A percentile compares a stretch with the other conserved stretches of the same genome.
Conservation (phyloP, 2,329 filamentous ascomycete genomes). For the Aspergillus arachidicola region DNA sequence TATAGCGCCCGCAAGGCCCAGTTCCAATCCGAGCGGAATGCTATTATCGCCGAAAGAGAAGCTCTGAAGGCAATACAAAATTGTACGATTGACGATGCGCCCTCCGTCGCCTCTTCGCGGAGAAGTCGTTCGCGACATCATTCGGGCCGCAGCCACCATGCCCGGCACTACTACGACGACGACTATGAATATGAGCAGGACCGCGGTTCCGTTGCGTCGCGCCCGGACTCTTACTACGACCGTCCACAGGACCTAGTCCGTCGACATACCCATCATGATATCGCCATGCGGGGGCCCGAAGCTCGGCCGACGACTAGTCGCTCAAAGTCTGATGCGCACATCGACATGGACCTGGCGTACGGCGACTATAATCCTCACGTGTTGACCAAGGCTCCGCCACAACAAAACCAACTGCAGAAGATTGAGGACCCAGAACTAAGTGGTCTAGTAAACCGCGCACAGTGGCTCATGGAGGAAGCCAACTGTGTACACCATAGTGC, state of each 20-base stretch:
- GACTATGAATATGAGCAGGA: conserved; percentile 35
- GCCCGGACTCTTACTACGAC: conserved; percentile 24
- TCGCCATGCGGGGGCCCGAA: conserved; percentile 29
- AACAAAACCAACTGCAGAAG: conserved; percentile 33
- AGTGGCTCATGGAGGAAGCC: conserved; percentile 78
- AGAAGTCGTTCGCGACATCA: conserved; percentile 42
- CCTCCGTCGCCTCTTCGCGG: conserved; percentile 46
- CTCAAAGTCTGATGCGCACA: conserved; percentile 42
- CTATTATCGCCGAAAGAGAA: conserved; percentile 58
- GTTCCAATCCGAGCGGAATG: conserved; percentile 70
- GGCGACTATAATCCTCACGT: conserved; percentile 74
- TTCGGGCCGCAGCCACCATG: conserved; percentile 29
- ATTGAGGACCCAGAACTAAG: conserved; percentile 62
- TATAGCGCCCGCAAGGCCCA: conserved; percentile 88
- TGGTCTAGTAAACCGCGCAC: conserved; percentile 72
- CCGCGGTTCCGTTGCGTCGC: conserved; percentile 26
- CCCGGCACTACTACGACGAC: conserved; percentile 16
- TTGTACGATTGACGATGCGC: conserved; percentile 51
- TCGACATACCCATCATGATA: conserved; percentile 43
- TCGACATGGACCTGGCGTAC: conserved; percentile 93
- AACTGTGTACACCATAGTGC: conserved; percentile 87
- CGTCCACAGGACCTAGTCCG: conserved; percentile 32
- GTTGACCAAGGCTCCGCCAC: conserved; percentile 33
- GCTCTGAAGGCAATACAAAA: conserved; percentile 61
- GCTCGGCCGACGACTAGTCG: conserved; percentile 28